Percentiles rank a stretch among this genome's conserved stretches.
These are phyloP conservation scores for Lasiosphaeriaceae sp. DNA, from an alignment of 495 filamentous ascomycete species.

Conservation along the genomic window DNA sequence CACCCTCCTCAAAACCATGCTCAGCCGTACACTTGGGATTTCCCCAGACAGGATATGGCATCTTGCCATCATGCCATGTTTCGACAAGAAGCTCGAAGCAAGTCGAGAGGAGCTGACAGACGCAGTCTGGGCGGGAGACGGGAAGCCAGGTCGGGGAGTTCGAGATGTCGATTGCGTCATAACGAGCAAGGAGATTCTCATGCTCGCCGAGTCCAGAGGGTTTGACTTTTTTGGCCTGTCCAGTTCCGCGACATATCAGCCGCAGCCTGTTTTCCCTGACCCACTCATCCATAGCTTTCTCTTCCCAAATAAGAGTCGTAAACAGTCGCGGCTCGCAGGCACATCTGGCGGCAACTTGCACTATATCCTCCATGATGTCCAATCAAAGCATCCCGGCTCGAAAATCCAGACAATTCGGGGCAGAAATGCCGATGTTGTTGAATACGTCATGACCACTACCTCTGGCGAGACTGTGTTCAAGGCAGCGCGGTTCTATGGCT, in stretches of 20 bases:
- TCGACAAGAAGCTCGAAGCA: slow-evolving; percentile 98
- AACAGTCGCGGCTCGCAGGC: slow-evolving; percentile 46
- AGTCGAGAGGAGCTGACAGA: slow-evolving; percentile 89
- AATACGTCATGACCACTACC: slow-evolving; percentile 61
- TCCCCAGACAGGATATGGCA: slow-evolving; percentile 85
- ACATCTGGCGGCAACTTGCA: slow-evolving; percentile 87
- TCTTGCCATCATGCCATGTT: slow-evolving; percentile 93
- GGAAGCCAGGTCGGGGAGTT: slow-evolving; percentile 50
- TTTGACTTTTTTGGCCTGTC: slow-evolving; percentile 70
- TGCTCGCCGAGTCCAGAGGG: slow-evolving; percentile 73
- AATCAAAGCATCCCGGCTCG: slow-evolving; percentile 64
- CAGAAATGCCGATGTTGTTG: slow-evolving; percentile 84
- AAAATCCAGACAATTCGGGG: slow-evolving; percentile 65
- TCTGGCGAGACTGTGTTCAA: slow-evolving; percentile 62
- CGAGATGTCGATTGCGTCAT: slow-evolving; percentile 97
- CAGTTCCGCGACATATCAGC: slow-evolving; percentile 42
- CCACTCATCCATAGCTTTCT: slow-evolving; percentile 63
- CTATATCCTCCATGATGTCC: slow-evolving; percentile 70
- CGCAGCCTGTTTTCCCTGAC: slow-evolving; percentile 61
- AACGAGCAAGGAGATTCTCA: slow-evolving; percentile 86
- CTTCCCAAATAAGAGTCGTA: slow-evolving; percentile 44
- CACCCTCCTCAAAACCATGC: slow-evolving; percentile 78
- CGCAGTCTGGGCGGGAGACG: slow-evolving; percentile 58
- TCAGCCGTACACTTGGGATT: slow-evolving; percentile 67
- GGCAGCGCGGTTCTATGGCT: slow-evolving; percentile 90